Conservation (phyloP, 306 rosid genomes). For the Delonix regia region DNA sequence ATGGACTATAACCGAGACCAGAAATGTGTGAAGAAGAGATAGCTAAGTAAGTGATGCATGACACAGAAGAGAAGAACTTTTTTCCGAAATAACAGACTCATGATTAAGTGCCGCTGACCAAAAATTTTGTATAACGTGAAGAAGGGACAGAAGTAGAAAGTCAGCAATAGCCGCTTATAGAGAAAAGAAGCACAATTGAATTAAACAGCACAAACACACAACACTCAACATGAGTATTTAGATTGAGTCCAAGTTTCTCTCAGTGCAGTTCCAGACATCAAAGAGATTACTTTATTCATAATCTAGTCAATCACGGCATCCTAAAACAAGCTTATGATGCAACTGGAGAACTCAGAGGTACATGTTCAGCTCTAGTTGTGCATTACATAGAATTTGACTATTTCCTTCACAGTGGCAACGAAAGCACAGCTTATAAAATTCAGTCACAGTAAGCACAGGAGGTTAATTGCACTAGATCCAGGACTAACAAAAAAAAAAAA, state of each 20-base stretch:
- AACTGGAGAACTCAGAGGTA: not conserved
- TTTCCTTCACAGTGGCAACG: not conserved
- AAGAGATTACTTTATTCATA: not conserved
- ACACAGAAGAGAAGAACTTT: not conserved
- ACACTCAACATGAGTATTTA: not conserved
- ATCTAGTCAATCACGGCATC: not conserved
- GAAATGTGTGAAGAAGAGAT: slow-evolving; percentile 2
- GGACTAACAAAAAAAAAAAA: not conserved
- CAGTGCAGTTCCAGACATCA: not conserved
- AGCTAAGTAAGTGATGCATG: not conserved
- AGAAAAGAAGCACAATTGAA: not conserved
- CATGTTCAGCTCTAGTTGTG: not conserved
- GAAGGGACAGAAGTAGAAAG: not conserved
- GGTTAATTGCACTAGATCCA: slow-evolving; percentile 9
- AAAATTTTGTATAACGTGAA: not conserved
- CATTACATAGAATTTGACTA: not conserved
- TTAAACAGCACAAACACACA: not conserved
- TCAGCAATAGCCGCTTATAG: not conserved
- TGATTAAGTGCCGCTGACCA: not conserved
- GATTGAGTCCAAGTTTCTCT: slow-evolving; percentile 8
- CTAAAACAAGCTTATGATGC: not conserved
- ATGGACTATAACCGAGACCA: not conserved
- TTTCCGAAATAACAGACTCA: not conserved
- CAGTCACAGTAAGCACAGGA: not conserved
- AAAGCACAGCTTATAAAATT: not conserved